Percentiles rank a stretch among this genome's conserved stretches.
Conservation (phyloP, 306 rosid genomes). For the Cucumis melo region DNA sequence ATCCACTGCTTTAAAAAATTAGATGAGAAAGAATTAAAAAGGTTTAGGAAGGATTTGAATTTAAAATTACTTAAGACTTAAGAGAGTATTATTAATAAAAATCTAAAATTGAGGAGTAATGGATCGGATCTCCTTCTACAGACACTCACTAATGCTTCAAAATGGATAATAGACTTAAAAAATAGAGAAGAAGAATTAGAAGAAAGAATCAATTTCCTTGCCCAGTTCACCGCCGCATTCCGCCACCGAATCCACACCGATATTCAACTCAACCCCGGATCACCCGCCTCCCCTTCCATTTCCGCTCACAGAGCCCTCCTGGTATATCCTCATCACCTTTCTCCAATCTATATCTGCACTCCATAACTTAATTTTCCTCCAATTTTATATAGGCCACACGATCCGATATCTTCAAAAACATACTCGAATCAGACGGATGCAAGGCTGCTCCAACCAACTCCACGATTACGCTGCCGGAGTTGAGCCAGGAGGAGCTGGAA, state of each 20-base stretch:
- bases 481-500: slow-evolving; percentile 46
- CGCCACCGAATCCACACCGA: slow-evolving; percentile 51
- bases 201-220: slow-evolving; percentile 32
- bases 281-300: slow-evolving; percentile 29
- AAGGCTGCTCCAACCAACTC: slow-evolving; percentile 36
- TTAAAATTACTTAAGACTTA: too few species aligned
- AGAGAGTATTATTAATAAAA: too few species aligned
- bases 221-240: slow-evolving; percentile 38
- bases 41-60: too few species aligned
- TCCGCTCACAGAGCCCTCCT: slow-evolving; percentile 58
- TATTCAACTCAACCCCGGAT: slow-evolving; percentile 36
- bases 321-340: slow-evolving; percentile 6
- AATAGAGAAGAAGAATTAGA: slow-evolving; percentile 20
- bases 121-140: slow-evolving; percentile 1
- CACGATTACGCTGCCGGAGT: slow-evolving; percentile 34
- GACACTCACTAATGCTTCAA: slow-evolving; percentile 36
- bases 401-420: slow-evolving; percentile 65
- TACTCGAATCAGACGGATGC: slow-evolving; percentile 57
- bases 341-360: background rate
- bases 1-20: too few species aligned
- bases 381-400: slow-evolving; percentile 47
- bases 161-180: slow-evolving; percentile 23
- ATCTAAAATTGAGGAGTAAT: too few species aligned
- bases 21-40: too few species aligned
- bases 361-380: background rate